Evolutionary conservation across 2,329 filamentous ascomycete species (phyloP), one percentile per base, ranked within the genome.

Genomic region (Pseudophaeomoniella oleicola): DNA sequence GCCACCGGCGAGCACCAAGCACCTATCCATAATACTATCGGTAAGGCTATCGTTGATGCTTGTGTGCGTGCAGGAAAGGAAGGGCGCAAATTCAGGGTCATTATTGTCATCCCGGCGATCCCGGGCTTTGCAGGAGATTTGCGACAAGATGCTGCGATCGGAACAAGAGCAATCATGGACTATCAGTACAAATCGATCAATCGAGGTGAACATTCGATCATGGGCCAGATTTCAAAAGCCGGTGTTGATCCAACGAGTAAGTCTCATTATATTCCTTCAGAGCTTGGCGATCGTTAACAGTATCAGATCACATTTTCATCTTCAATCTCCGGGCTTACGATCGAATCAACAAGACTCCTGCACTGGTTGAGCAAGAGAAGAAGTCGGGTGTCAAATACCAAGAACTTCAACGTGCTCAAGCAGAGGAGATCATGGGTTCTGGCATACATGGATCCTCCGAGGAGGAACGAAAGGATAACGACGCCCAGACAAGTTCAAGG

Each of bases 171-270:
- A 9, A 98, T 96, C 50, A 96, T 98, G 85, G 87, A 96, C 54
- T 96, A 94, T 52, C 90, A 96, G 54, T 98, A 90, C 67, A 93
- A 92, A 59, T 93, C 85, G 0, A 93, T 98, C 45, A 84, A 81
- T 51, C 79, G 90, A 32, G 90, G 90, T 4, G 80, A 92, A 44
- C 69, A 96, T 53, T 94, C 85, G 3, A 96, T 98, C 36, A 90
- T 81, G 48, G 85, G 74, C 29, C 78, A 81, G 51, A 75, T 94
- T 40, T 66, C 67, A 16, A 41, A 39, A 27, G 48, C 43, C 3
- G 44, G 44, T 16, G 35, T 52, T 27, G 50, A 55, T 43, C 48
- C 51, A 1, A 39, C 50, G 0, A 51, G 22, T 27, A 27, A 27
- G 22, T n/a, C n/a, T 6, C n/a, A n/a, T n/a, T n/a, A n/a, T n/a